phyloP scores from a whole-genome alignment of 495 filamentous ascomycete species.

The Penicillium goetzii region DNA sequence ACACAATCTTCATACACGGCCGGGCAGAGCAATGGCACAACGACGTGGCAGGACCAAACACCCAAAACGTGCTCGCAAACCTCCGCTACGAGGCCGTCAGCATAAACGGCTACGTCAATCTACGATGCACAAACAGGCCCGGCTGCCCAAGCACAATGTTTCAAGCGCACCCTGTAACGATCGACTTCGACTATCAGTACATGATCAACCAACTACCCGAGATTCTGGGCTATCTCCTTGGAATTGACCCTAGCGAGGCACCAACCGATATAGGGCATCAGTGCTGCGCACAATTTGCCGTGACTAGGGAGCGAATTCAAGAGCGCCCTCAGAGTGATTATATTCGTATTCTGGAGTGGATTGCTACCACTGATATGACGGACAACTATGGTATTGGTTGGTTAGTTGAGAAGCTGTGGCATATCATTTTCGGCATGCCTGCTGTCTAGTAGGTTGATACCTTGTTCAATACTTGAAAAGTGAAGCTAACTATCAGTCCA shows the following conservation, averaged over 20 bases:
- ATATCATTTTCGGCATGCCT: slow-evolving; percentile 47
- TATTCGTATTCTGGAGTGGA: slow-evolving; percentile 49
- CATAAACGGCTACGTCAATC: slow-evolving; percentile 43
- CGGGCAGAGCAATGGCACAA: slow-evolving; percentile 51
- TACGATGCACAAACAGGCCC: slow-evolving; percentile 43
- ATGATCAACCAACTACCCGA: slow-evolving; percentile 40
- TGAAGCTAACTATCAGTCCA: slow-evolving; percentile 15
- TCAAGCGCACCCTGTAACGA: slow-evolving; percentile 26
- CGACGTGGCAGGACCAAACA: slow-evolving; percentile 43
- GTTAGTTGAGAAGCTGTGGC: slow-evolving; percentile 50
- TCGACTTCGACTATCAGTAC: slow-evolving; percentile 36
- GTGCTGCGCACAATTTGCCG: slow-evolving; percentile 57
- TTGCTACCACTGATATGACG: slow-evolving; percentile 35
- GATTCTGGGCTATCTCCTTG: slow-evolving; percentile 30
- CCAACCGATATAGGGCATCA: slow-evolving; percentile 49
- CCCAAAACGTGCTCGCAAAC: slow-evolving; percentile 31
- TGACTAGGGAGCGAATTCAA: slow-evolving; percentile 47
- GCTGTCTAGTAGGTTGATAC: slow-evolving; percentile 37
- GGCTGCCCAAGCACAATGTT: slow-evolving; percentile 41
- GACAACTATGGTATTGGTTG: slow-evolving; percentile 48
- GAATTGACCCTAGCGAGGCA: slow-evolving; percentile 26
- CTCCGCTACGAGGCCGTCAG: slow-evolving; percentile 44
- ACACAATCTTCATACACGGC: slow-evolving; percentile 48
- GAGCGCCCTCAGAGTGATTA: slow-evolving; percentile 46
- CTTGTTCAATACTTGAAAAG: neutral